Evolutionary conservation across 805 yeast genomes (phyloP), one percentile per base, ranked within the genome.

Genomic region (Tetrapisispora arboricola): DNA sequence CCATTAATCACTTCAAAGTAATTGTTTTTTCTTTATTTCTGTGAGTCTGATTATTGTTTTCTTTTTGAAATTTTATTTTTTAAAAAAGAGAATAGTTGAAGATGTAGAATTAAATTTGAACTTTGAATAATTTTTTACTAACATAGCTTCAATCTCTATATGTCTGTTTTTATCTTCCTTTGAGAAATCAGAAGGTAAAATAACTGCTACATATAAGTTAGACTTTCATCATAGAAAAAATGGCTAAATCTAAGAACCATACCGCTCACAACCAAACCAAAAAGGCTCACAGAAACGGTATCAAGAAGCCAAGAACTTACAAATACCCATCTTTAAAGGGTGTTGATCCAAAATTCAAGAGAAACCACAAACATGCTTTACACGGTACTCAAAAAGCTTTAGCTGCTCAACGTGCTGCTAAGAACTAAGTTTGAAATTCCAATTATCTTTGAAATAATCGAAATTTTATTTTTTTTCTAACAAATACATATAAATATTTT

Each of bases 211-310:
- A 22, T 22, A n/a, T n/a, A n/a, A n/a, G n/a, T n/a, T n/a, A n/a
- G n/a, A n/a, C 4, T 15, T 24, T 30, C 15, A 13, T 22, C 12
- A 30, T 20, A 38, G 36, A 38, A 32, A 19, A 70, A 74, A 90
- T 92, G 98, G 71, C 98, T 73, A 92, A 92, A 78, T 90, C 97
- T 60, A 92, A 92, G 96, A 92, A 92, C 77, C 97, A 92, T 73
- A 92, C 98, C 75, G 88, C 87, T 75, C 98, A 92, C 76, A 92
- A 92, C 94, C 97, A 90, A 76, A 84, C 83, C 87, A 84, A 74
- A 71, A 92, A 92, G 94, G 97, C 97, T 67, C 98, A 92, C 96
- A 88, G 82, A 71, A 92, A 92, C 84, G 98, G 98, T 78, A 90
- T 92, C 78, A 90, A 90, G 84, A 92, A 90, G 88, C 96, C 96